Conservation (phyloP, 2,329 filamentous ascomycete species). For the Coniochaeta prunicola region DNA sequence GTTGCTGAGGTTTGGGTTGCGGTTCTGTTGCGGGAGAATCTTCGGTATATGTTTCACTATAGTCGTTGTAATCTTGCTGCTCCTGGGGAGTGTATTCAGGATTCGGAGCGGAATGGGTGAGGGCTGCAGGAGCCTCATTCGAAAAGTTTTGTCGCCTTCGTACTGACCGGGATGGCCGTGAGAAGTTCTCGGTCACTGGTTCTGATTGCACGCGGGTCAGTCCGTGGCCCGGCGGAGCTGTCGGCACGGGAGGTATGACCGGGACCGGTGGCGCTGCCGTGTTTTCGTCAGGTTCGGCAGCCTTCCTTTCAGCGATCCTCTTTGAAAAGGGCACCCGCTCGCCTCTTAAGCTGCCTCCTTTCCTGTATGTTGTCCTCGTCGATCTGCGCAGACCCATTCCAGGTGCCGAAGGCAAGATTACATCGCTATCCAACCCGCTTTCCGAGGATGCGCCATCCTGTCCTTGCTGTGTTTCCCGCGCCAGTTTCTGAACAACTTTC, state of each 20-base stretch:
- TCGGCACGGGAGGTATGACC: slow-evolving; percentile 22
- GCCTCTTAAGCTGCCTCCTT: slow-evolving; percentile 73
- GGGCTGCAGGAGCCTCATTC: slow-evolving; percentile 26
- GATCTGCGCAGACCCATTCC: slow-evolving; percentile 80
- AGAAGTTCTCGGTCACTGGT: slow-evolving; percentile 57
- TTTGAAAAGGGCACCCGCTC: slow-evolving; percentile 71
- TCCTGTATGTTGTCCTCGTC: slow-evolving; percentile 84
- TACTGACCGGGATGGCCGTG: slow-evolving; percentile 45
- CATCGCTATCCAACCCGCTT: slow-evolving; percentile 53
- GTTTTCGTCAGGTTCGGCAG: slow-evolving; percentile 40
- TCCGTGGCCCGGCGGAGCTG: slow-evolving; percentile 37
- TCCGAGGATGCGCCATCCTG: slow-evolving; percentile 31
- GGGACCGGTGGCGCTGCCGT: slow-evolving; percentile 31
- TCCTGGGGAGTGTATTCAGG: slow-evolving; percentile 14
- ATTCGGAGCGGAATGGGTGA: slow-evolving; percentile 9
- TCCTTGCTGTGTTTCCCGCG: slow-evolving; percentile 43
- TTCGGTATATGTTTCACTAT: slow-evolving; percentile 1
- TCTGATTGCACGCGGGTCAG: slow-evolving; percentile 64
- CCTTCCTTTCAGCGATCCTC: slow-evolving; percentile 54
- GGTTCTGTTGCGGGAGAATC: slow-evolving; percentile 8
- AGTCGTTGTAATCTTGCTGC: neutral
- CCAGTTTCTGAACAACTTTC: slow-evolving; percentile 61
- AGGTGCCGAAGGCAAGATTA: slow-evolving; percentile 72
- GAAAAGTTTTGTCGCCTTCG: slow-evolving; percentile 42
- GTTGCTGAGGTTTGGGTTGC: slow-evolving; percentile 20